phyloP scores from a whole-genome alignment of 139 green algal species.

The Chlorella sp. region DNA sequence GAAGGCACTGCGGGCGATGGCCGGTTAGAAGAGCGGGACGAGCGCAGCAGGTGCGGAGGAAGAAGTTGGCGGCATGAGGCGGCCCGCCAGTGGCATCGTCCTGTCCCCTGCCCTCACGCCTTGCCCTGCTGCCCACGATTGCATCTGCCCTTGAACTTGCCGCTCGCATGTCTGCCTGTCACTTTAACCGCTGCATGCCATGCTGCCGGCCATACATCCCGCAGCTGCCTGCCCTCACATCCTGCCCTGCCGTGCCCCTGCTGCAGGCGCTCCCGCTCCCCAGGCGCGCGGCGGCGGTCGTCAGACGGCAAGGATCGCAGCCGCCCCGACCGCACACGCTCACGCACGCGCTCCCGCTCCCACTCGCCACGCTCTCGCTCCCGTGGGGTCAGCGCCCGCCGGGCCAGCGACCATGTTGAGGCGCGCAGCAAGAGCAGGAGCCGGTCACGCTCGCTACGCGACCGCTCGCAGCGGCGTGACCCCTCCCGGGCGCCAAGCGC shows the following conservation, averaged over 20 bases:
- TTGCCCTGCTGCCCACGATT: not conserved
- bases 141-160: not conserved
- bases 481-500: not conserved
- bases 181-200: not conserved
- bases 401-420: not conserved
- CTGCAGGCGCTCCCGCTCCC: conserved; percentile 15
- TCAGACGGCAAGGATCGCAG: not conserved
- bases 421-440: not conserved
- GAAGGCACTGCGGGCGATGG: not conserved
- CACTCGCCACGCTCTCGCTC: not conserved
- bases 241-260: not conserved
- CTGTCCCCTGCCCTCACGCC: too few species aligned
- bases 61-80: not conserved
- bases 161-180: not conserved
- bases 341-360: not conserved
- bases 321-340: not conserved
- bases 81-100: too few species aligned
- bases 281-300: not conserved
- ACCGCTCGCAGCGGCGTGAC: not conserved
- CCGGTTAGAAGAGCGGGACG: not conserved
- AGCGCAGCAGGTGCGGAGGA: not conserved
- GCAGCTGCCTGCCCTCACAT: not conserved
- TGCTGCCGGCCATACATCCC: not conserved
- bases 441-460: not conserved
- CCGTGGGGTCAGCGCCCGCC: not conserved